Percentiles rank a stretch among this genome's conserved stretches.
phyloP scores from a whole-genome alignment of 139 green algal species.

The Chlorella sp. region DNA sequence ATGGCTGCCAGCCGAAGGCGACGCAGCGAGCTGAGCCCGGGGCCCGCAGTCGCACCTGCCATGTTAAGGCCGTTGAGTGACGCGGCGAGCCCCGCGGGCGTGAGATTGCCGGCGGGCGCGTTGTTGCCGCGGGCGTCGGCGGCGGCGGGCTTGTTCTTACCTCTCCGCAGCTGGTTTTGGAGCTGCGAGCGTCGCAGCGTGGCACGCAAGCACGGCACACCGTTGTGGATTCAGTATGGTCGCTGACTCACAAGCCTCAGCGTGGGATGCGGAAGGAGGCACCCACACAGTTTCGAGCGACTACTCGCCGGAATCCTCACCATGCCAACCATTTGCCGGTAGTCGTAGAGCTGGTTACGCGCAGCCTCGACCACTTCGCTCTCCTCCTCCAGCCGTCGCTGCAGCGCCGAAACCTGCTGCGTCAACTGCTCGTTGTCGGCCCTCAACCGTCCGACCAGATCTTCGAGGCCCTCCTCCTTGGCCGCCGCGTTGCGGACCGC shows the following conservation, averaged over 20 bases:
- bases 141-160: constrained; percentile 4
- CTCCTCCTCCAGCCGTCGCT: constrained; percentile 27
- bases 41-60: no score
- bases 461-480: constrained; percentile 18
- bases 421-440: constrained; percentile 25
- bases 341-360: constrained; percentile 34
- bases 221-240: not conserved
- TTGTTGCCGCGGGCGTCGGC: not conserved
- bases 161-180: constrained; percentile 3
- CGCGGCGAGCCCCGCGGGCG: no score
- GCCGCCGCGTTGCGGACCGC: constrained; percentile 9
- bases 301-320: not conserved
- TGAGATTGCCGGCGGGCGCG: not conserved
- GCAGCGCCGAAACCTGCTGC: constrained; percentile 9
- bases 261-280: not conserved
- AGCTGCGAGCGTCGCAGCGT: not conserved
- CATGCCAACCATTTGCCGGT: constrained; percentile 24
- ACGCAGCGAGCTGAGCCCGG: not conserved
- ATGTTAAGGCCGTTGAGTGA: not conserved
- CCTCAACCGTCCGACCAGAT: not conserved
- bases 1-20: not conserved
- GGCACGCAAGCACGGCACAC: not conserved
- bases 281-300: not conserved
- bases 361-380: constrained; percentile 33
- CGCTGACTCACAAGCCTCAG: not conserved